Evolutionary conservation across 352 stramenopile genomes (phyloP), one percentile per base, ranked within the genome.

Genomic region (Peronospora belbahrii): DNA sequence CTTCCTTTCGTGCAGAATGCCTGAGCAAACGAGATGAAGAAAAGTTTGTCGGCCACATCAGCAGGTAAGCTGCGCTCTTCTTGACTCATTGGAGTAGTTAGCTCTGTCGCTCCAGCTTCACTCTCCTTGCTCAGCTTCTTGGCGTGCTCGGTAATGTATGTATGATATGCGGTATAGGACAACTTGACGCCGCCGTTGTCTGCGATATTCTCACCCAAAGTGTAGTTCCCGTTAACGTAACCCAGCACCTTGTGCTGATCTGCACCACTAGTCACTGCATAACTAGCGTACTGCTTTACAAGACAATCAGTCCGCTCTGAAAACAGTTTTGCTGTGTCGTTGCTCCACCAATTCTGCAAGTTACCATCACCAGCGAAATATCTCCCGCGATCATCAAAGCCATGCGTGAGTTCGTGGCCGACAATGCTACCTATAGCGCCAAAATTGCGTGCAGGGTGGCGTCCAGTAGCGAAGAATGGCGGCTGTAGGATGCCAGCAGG

Each of bases 361-460:
- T 97, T 97, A 7, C 94, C 94, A 23, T 86, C 56, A 35, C 63
- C 86, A 41, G 86, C 75, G 42, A 84, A 96, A 48, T 96, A 94
- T 27, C 84, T 67, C 4, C 92, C 94, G 23, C 93, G 81, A 37
- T 95, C 83, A 52, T 98, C 94, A 59, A 97, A 98, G 4, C 90
- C 92, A 55, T 98, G 94, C 2, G 89, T 98, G 62, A 98, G 91
- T 59, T 98, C 94, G 52, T 98, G 92, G 3, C 89, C 94, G 38
- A 97, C 95, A 35, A 98, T 72, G 8, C 76, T 86, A 11, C 92
- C 90, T 51, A 97, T 97, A 2, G 74, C 79, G 10, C 94, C 94
- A 56, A 94, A 98, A 48, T 98, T 97, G 2, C 92, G 83, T 7
- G 88, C 84, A 24, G 88, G 67, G 30, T 97, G 86, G 0, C 62